Conservation (phyloP, 31 red algal species). For the Odonthalia washingtoniensis region DNA sequence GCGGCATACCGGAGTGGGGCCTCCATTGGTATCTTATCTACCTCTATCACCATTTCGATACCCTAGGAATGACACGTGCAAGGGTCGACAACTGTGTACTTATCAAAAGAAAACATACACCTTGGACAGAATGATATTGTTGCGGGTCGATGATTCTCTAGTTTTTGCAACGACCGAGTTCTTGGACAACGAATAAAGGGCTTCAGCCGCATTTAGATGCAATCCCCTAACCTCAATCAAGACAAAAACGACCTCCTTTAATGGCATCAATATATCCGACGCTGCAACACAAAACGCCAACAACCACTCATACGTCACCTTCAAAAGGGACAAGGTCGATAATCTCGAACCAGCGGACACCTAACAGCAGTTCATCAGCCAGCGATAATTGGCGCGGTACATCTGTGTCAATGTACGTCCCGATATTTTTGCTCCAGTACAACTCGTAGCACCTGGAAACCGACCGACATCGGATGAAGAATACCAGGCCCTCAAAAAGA, state of each 20-base stretch:
- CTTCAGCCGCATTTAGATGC: neutral
- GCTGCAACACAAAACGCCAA: neutral
- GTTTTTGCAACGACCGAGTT: neutral
- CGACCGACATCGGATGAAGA: too few species aligned
- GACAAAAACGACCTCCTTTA: neutral
- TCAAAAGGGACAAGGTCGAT: neutral
- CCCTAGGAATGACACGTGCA: too few species aligned
- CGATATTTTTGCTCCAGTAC: slow-evolving; percentile 25
- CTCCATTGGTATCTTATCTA: slow-evolving; percentile 31
- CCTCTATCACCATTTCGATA: too few species aligned
- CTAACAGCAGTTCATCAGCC: neutral
- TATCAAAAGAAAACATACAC: neutral
- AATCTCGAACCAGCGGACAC: neutral
- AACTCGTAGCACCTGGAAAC: neutral
- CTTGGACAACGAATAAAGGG: slow-evolving; percentile 1
- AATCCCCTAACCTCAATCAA: slow-evolving; percentile 1
- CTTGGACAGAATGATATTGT: neutral
- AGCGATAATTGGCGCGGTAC: neutral
- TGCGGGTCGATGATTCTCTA: slow-evolving; percentile 3
- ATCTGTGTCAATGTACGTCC: neutral
- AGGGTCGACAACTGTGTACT: neutral
- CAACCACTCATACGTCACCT: neutral
- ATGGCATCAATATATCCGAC: neutral
- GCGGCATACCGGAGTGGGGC: slow-evolving; percentile 36
- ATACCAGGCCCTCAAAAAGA: too few species aligned